phyloP scores from a whole-genome alignment of 1,284 basidiomycete species.

The Meripilus lineatus region DNA sequence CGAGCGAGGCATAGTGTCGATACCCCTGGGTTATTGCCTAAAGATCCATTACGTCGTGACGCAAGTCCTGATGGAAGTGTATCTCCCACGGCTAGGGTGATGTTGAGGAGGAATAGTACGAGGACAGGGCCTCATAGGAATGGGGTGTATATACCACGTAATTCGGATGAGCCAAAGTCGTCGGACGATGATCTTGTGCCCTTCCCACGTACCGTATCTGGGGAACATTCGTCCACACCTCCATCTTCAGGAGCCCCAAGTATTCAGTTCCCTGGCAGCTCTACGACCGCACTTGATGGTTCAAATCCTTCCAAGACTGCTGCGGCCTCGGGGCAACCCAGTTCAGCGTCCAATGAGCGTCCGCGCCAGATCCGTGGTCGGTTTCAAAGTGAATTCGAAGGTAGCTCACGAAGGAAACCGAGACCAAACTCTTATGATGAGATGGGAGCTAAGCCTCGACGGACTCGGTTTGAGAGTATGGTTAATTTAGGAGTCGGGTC shows the following conservation, averaged over 20 bases:
- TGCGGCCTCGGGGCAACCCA: conserved; percentile 18
- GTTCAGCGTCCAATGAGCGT: conserved; percentile 29
- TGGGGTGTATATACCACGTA: conserved; percentile 44
- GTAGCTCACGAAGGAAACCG: conserved; percentile 44
- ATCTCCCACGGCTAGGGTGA: conserved; percentile 35
- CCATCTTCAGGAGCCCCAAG: conserved; percentile 32
- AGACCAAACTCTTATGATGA: conserved; percentile 70
- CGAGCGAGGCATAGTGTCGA: conserved; percentile 54
- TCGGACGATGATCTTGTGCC: conserved; percentile 41
- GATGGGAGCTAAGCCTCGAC: conserved; percentile 42
- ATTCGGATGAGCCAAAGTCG: conserved; percentile 21
- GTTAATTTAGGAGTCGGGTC: conserved; percentile 52
- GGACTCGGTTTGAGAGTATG: conserved; percentile 66
- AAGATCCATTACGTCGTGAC: conserved; percentile 50
- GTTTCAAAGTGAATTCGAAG: conserved; percentile 69
- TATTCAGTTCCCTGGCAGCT: conserved; percentile 26
- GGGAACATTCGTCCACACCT: conserved; percentile 36
- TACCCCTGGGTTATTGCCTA: conserved; percentile 47
- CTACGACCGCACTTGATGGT: background rate
- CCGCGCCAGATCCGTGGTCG: conserved; percentile 52
- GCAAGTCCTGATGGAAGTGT: conserved; percentile 46
- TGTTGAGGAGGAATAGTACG: conserved; percentile 53
- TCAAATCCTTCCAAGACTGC: background rate
- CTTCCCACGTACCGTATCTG: conserved; percentile 56
- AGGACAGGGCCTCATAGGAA: conserved; percentile 43